Conservation (phyloP, 2,329 filamentous ascomycete species). For the Hawksworthiomyces lignivorus region DNA sequence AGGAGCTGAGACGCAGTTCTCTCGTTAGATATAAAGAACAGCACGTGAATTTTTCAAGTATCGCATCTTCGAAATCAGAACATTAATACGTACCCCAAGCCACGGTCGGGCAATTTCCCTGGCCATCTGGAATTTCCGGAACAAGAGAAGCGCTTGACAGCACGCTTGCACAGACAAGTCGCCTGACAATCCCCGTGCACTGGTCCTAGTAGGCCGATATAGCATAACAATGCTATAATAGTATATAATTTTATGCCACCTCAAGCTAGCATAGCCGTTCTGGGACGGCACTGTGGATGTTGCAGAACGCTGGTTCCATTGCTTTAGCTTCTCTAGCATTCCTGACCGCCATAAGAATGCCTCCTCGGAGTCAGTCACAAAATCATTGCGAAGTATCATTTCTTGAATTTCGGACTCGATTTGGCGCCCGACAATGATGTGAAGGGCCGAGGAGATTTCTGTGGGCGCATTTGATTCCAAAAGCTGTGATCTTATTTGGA, state of each 20-base stretch:
- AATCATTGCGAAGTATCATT: slow-evolving; percentile 19
- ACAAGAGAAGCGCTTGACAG: slow-evolving; percentile 22
- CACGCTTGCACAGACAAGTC: slow-evolving; percentile 22
- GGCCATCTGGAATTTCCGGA: slow-evolving; percentile 23
- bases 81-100: too few relatives aligned
- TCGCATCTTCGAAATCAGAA: too few relatives aligned
- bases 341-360: slow-evolving; percentile 18
- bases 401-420: slow-evolving; percentile 22
- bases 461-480: slow-evolving; percentile 14
- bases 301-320: slow-evolving; percentile 14
- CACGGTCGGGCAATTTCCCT: slow-evolving; percentile 20
- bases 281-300: slow-evolving; percentile 17
- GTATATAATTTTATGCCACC: slow-evolving; percentile 25
- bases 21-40: too few relatives aligned
- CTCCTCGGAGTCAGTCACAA: slow-evolving; percentile 15
- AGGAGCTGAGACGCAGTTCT: too few relatives aligned
- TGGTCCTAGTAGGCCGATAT: slow-evolving; percentile 20
- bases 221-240: slow-evolving; percentile 22
- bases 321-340: slow-evolving; percentile 20
- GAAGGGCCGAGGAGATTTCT: slow-evolving; percentile 20
- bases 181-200: slow-evolving; percentile 17
- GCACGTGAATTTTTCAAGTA: too few relatives aligned
- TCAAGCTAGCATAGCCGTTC: slow-evolving; percentile 14
- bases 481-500: slow-evolving; percentile 1
- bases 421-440: slow-evolving; percentile 20